Evolutionary conservation across 345 rosid genomes (phyloP), one percentile per base, ranked within the genome.

Genomic region (Lenwebbia sp.): DNA sequence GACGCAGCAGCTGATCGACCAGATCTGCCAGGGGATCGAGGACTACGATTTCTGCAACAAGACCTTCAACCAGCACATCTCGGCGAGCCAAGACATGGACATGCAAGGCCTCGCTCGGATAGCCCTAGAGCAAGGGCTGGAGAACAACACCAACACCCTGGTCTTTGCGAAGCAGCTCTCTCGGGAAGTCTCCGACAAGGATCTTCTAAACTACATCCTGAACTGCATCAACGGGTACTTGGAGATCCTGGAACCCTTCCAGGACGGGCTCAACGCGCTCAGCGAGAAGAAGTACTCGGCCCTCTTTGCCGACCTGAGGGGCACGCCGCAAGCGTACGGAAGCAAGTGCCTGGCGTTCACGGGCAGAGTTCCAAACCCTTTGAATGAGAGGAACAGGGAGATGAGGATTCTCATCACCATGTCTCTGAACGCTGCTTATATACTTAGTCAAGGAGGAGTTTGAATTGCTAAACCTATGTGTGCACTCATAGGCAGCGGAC

Each of bases 361-460:
- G 62, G 22, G 49, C 56, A 28, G 13, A 7, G 57, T 41, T n/a
- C n/a, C 26, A 41, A 85, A 75, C 74, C 86, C 51, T 55, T 26
- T 85, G 65, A 26, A 10, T 12, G 86, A 74, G 86, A 54, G 86
- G 86, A 85, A 85, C 37, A 53, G 62, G 83, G 30, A 85, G 83
- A 70, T 53, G 83, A 75, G 60, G 83, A 85, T 85, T 51, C 86
- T 85, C 23, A 74, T 74, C 49, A 26, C 58, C n/a, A 85, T 85
- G 86, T 60, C 74, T 28, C 74, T 30, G 75, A 62, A 62, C 40
- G 41, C 75, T 62, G 75, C 75, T 62, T 30, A 62, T 30, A 30
- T 7, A 15, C 75, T 62, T 30, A 30, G 41, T 62, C 75, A 21
- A 62, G 75, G 15, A 62, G 28, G 75, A 62, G 40, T 30, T 15